A percentile compares a stretch with the other conserved stretches of the same genome.
phyloP scores from a whole-genome alignment of 1,284 basidiomycete genomes.

The Microbotryum violaceum region DNA sequence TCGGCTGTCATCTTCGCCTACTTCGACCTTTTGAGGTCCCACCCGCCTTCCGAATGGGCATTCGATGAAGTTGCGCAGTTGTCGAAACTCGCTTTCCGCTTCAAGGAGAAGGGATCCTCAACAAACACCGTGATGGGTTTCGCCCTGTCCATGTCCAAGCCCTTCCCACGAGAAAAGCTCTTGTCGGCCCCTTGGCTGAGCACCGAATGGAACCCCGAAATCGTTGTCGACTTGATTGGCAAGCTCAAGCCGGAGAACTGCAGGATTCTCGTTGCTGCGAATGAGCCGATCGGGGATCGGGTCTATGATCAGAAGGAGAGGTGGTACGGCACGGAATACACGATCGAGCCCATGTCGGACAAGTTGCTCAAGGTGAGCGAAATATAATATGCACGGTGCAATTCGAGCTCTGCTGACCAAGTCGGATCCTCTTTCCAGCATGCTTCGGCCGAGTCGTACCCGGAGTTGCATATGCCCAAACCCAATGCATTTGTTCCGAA shows the following conservation, averaged over 20 bases:
- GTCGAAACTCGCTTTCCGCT: conserved; percentile 71
- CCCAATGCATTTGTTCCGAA: conserved; percentile 85
- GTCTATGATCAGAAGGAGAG: conserved; percentile 67
- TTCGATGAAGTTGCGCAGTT: conserved; percentile 74
- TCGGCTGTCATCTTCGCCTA: conserved; percentile 76
- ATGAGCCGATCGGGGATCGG: conserved; percentile 49
- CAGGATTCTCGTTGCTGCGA: conserved; percentile 68
- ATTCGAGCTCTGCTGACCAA: not conserved
- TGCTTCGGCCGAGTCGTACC: conserved; percentile 51
- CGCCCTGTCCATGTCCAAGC: conserved; percentile 67
- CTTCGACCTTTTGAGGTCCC: conserved; percentile 66
- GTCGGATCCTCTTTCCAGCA: not conserved
- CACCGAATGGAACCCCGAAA: conserved; percentile 66
- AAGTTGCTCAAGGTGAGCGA: conserved; percentile 56
- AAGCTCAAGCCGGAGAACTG: conserved; percentile 55
- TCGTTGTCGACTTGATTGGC: conserved; percentile 60
- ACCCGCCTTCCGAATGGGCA: conserved; percentile 59
- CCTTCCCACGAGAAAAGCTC: conserved; percentile 69
- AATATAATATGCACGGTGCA: not conserved
- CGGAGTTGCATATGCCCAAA: conserved; percentile 67
- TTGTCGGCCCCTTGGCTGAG: conserved; percentile 66
- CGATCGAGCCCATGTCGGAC: conserved; percentile 58
- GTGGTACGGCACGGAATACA: conserved; percentile 75
- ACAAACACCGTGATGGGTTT: conserved; percentile 74
- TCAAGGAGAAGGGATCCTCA: conserved; percentile 73